These are phyloP conservation scores for Xylaria sp. DNA, from an alignment of 2,329 filamentous ascomycete genomes.

Conservation along the genomic window DNA sequence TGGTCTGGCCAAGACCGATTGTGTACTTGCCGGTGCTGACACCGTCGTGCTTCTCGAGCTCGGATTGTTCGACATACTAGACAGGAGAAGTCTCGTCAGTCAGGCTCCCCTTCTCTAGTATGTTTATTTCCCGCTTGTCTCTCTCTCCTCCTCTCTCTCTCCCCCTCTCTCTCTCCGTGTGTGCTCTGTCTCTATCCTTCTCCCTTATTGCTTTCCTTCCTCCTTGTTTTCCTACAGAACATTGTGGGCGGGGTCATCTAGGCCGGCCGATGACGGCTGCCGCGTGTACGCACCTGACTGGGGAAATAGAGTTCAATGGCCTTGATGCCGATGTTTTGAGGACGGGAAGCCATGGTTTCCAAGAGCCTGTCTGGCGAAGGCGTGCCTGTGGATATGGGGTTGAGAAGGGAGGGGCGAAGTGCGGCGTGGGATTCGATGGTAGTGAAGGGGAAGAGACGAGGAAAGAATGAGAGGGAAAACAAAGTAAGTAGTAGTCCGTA, in stretches of 20 bases:
- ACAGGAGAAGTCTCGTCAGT: constrained; percentile 41
- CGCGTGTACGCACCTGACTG: constrained; percentile 73
- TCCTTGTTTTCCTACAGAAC: background rate
- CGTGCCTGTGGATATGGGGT: constrained; percentile 16
- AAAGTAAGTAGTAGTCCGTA: constrained; percentile 33
- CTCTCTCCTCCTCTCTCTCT: background rate
- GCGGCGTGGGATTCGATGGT: constrained; percentile 16
- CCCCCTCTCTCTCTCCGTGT: too few species aligned
- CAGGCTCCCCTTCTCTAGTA: background rate
- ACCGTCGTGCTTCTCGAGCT: constrained; percentile 89
- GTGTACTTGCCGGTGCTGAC: constrained; percentile 87
- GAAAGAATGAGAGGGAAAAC: constrained; percentile 33
- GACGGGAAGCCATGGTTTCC: constrained; percentile 74
- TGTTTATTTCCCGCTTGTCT: background rate
- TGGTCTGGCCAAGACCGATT: constrained; percentile 89
- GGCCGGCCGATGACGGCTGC: constrained; percentile 22
- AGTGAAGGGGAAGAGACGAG: constrained; percentile 15
- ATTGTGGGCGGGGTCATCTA: constrained; percentile 12
- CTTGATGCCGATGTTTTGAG: constrained; percentile 91
- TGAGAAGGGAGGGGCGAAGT: constrained; percentile 18
- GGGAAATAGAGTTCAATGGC: constrained; percentile 92
- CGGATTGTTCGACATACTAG: constrained; percentile 84
- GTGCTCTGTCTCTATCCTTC: too few species aligned
- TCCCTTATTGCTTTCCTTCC: background rate
- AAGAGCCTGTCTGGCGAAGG: constrained; percentile 31